Base-by-base conservation (phyloP, 768 basidiomycete genomes). In the Floccularia luteovirens region DNA sequence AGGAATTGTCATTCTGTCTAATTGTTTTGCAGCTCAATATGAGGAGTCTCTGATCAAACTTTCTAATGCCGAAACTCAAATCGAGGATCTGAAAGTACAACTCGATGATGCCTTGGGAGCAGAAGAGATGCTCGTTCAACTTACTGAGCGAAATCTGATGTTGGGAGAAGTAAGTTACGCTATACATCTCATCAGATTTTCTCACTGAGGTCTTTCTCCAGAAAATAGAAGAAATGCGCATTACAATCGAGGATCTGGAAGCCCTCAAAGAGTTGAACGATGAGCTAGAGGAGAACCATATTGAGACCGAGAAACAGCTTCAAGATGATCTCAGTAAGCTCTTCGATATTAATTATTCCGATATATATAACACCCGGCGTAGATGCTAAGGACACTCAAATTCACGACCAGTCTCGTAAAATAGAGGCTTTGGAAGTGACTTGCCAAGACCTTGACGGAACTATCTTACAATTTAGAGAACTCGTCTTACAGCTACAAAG, bases 211-310 rank as follows among this genome's bases (percentile, higher is more conserved):
- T n/a, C n/a, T n/a, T n/a, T n/a, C n/a, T n/a, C 13, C 33, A 93
- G 89, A 93, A 92, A 79, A 91, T 97, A 48, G 96, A 98, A 57
- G 92, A 97, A 61, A 93, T 97, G 87, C 77, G 90, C 10, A 82
- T 90, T 40, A 89, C 88, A 0, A 90, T 98, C 40, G 94, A 98
- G 57, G 96, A 99, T 52, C 77, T 97, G 3, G 96, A 99, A 55
- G 79, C 92, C 8, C 75, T 99, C 30, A 89, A 93, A 55, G 96
- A 98, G 53, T 82, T 99, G 35, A 90, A 85, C 41, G 94, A 99
- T 45, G 96, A 99, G 61, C 74, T 99, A 2, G 96, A 98, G 59
- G 93, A 98, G 61, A 92, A 90, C 51, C 94, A 98, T 47, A 56
- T 88, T 2, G 94, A 96, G 59, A 89, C 91, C 0, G 94, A 97